phyloP scores from a whole-genome alignment of 2,329 filamentous ascomycete genomes.

The Xylaria sp. region DNA sequence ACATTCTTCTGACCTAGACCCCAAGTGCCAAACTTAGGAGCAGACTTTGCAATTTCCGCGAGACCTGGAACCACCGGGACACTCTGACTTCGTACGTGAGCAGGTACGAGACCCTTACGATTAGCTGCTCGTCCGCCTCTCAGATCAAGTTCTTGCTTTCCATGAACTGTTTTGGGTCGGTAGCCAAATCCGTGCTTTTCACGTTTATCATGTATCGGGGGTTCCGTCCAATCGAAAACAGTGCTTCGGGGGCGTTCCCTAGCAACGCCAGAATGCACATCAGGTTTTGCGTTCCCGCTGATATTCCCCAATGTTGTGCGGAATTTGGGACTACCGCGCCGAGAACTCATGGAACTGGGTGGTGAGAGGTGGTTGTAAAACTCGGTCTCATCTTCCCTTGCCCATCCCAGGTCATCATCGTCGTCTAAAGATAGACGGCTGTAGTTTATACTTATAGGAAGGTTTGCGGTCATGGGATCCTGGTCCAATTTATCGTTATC shows the following conservation, averaged over 20 bases:
- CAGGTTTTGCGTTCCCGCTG: slow-evolving; percentile 58
- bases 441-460: slow-evolving; percentile 55
- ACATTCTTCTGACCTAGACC: slow-evolving; percentile 80
- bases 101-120: slow-evolving; percentile 73
- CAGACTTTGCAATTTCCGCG: slow-evolving; percentile 66
- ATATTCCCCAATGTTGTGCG: slow-evolving; percentile 65
- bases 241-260: slow-evolving; percentile 70
- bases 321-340: slow-evolving; percentile 63
- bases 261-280: slow-evolving; percentile 49
- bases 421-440: slow-evolving; percentile 67
- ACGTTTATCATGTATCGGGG: slow-evolving; percentile 68
- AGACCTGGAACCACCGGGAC: slow-evolving; percentile 77
- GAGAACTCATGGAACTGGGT: slow-evolving; percentile 65
- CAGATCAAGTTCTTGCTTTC: slow-evolving; percentile 76
- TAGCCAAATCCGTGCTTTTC: slow-evolving; percentile 67
- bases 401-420: slow-evolving; percentile 73
- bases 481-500: slow-evolving; percentile 42
- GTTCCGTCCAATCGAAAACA: slow-evolving; percentile 83
- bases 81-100: slow-evolving; percentile 82
- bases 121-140: slow-evolving; percentile 74
- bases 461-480: slow-evolving; percentile 45
- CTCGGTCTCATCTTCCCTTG: slow-evolving; percentile 64
- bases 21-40: slow-evolving; percentile 82
- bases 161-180: slow-evolving; percentile 78
- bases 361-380: slow-evolving; percentile 68